Evolutionary conservation across 495 filamentous ascomycete species (phyloP).

Genomic region (Hypoxylon rickii): DNA sequence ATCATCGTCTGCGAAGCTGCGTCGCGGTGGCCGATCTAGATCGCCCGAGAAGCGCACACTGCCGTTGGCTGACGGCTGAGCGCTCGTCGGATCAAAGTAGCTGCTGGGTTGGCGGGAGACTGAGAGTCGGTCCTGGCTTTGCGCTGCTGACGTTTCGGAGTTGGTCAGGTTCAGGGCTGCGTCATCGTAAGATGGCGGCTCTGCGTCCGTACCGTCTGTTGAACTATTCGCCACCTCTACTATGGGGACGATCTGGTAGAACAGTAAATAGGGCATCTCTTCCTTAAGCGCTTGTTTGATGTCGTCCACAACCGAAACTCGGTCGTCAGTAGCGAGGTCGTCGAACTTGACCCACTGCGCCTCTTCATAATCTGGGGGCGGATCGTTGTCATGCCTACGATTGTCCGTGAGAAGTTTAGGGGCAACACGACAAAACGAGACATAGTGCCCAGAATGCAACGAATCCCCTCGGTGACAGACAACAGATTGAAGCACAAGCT

Average conservation of each 20-base stretch:
- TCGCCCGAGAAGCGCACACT: constrained; percentile 50
- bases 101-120: constrained; percentile 45
- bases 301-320: constrained; percentile 77
- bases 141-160: constrained; percentile 22
- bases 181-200: constrained; percentile 62
- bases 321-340: constrained; percentile 65
- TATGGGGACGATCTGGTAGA: constrained; percentile 92
- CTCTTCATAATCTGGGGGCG: constrained; percentile 58
- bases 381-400: constrained; percentile 55
- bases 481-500: constrained; percentile 83
- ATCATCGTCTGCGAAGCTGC: constrained; percentile 45
- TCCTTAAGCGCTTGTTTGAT: constrained; percentile 70
- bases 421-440: constrained; percentile 75
- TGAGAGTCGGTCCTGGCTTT: constrained; percentile 29
- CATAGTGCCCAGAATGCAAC: constrained; percentile 90
- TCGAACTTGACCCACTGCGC: constrained; percentile 89
- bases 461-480: constrained; percentile 90
- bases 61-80: constrained; percentile 37
- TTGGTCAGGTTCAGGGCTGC: constrained; percentile 42
- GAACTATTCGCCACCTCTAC: constrained; percentile 66
- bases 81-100: constrained; percentile 44
- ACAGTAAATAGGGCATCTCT: constrained; percentile 93
- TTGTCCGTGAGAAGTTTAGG: constrained; percentile 59
- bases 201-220: constrained; percentile 54
- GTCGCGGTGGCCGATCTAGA: constrained; percentile 38